Evolutionary conservation across 1,139 yeast species (phyloP), one percentile per base, ranked within the genome.

Genomic region (Zygosaccharomyces sapae): DNA sequence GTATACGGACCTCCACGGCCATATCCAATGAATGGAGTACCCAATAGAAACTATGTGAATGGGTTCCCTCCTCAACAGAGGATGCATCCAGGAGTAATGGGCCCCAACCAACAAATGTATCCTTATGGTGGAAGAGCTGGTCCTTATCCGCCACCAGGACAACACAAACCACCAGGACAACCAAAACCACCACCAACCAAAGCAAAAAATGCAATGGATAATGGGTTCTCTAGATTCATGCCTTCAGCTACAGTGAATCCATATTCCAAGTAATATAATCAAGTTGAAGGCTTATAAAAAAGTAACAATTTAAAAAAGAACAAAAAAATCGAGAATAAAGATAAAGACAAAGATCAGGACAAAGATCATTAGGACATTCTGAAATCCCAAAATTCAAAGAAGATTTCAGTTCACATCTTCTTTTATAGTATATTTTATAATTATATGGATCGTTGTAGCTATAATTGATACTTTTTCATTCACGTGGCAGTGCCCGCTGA

Each of bases 201-300:
- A 12, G 45, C 54, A 16, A 50, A 50, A 18, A 44, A 53, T 8
- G 50, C 58, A 2, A 47, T 50, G 19, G 34, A 42, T 12, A 59
- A 55, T n/a, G 66, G 66, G 1, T 62, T 59, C 48, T 56, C 66
- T 9, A 65, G 59, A 34, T 62, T 50, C 41, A 62, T 62, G 66
- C 65, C 66, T 12, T 43, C 58, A 24, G 41, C 53, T 24, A 44
- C 48, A n/a, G 53, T 46, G 16, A 62, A 61, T 46, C 66, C 66
- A 18, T 62, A 62, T 45, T 43, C 58, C 13, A 53, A 50, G 27
- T 55, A 39, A 16, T 31, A 6, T 13, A 13, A 13, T 10, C 9
- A 12, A 10, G 5, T 27, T 5, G 31, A 27, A 27, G 16, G 16
- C 16, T 16, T 16, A 16, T 16, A 16, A 16, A 16, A 16, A 16